Conservation (phyloP, 192 early-diverging fungal genomes). For the Mortierella antarctica region DNA sequence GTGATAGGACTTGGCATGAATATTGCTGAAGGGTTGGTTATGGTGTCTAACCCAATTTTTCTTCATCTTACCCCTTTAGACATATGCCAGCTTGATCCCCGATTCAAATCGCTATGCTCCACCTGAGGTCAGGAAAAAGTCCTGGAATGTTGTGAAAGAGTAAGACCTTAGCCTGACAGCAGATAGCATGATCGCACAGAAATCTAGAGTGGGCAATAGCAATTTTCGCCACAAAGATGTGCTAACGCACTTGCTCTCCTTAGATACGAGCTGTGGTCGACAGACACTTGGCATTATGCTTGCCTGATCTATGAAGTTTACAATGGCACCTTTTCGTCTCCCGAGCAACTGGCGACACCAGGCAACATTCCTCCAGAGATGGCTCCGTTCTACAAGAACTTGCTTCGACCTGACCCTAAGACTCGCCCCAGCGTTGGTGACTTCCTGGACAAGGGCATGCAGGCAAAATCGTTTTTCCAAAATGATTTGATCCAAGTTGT, state of each 20-base stretch:
- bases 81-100: slow-evolving; percentile 70
- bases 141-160: slow-evolving; percentile 72
- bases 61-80: slow-evolving; percentile 36
- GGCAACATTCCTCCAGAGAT: slow-evolving; percentile 74
- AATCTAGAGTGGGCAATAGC: background rate
- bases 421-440: slow-evolving; percentile 69
- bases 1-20: slow-evolving; percentile 1
- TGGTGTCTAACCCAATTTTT: background rate
- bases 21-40: background rate
- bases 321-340: slow-evolving; percentile 67
- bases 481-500: slow-evolving; percentile 86
- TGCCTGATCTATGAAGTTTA: slow-evolving; percentile 86
- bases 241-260: background rate
- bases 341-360: slow-evolving; percentile 60
- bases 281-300: slow-evolving; percentile 88
- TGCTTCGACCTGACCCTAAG: slow-evolving; percentile 71
- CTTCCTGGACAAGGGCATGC: slow-evolving; percentile 76
- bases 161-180: slow-evolving; percentile 32
- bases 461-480: slow-evolving; percentile 77
- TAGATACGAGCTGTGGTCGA: slow-evolving; percentile 60
- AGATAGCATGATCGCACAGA: background rate
- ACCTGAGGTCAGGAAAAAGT: slow-evolving; percentile 74
- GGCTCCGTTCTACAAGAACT: slow-evolving; percentile 66
- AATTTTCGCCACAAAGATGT: background rate
- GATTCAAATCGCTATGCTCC: slow-evolving; percentile 77